Evolutionary conservation across 768 basidiomycete species (phyloP).

Genomic region (Leccinum obscurum): DNA sequence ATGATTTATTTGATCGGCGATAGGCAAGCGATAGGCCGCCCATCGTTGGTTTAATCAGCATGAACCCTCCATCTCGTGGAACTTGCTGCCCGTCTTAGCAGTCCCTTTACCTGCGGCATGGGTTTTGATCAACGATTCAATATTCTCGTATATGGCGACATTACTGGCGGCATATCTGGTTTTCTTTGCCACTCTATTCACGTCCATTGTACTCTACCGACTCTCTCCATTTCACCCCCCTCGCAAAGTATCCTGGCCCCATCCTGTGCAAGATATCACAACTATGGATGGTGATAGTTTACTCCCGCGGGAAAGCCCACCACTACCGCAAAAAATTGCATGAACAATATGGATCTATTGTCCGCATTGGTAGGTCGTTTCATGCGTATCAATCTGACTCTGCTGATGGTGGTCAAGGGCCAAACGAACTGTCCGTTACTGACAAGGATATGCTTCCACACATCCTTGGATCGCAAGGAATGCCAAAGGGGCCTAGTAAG

Average conservation of each 20-base stretch:
- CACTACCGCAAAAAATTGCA: conserved; percentile 27
- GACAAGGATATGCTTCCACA: conserved; percentile 23
- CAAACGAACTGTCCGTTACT: conserved; percentile 38
- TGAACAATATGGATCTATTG: conserved; percentile 31
- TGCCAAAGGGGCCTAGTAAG: conserved; percentile 33
- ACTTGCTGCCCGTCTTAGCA: conserved; percentile 10
- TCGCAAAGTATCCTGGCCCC: conserved; percentile 39
- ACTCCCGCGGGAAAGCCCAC: conserved; percentile 21
- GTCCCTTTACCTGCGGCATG: conserved; percentile 16
- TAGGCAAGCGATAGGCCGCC: conserved; percentile 16
- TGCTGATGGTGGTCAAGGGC: conserved; percentile 29
- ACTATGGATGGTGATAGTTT: conserved; percentile 24
- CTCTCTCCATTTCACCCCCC: conserved; percentile 40
- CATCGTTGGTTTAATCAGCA: conserved; percentile 20
- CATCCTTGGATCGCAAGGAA: conserved; percentile 29
- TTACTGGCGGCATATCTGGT: conserved; percentile 14
- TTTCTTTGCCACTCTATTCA: conserved; percentile 22
- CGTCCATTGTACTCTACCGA: conserved; percentile 36
- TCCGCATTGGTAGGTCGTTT: conserved; percentile 32
- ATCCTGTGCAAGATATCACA: conserved; percentile 32
- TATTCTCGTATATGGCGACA: conserved; percentile 5
- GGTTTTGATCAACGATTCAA: conserved; percentile 9
- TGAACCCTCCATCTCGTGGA: conserved; percentile 19
- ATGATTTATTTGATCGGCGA: background rate
- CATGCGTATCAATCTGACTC: background rate